Evolutionary conservation across 2,329 filamentous ascomycete genomes (phyloP).

Genomic region (Cordyceps sp.): DNA sequence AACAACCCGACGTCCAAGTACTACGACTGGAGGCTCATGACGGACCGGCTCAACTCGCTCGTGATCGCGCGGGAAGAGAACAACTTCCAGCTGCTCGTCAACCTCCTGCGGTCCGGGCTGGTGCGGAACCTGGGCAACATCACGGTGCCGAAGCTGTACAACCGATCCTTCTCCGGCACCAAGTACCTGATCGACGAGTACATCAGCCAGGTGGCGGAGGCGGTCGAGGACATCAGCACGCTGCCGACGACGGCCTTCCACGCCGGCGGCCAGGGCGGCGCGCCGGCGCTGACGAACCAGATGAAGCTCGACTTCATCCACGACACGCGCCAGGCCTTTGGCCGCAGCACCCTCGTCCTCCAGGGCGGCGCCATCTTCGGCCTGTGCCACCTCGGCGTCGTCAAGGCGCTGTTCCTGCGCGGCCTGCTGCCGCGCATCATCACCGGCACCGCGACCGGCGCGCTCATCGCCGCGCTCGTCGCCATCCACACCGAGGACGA

Average conservation of each 20-base stretch:
- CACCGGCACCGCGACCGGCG: slow-evolving; percentile 78
- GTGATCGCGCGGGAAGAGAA: slow-evolving; percentile 51
- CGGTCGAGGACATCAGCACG: slow-evolving; percentile 57
- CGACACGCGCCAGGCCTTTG: slow-evolving; percentile 77
- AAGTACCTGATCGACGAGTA: slow-evolving; percentile 88
- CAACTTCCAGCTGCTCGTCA: slow-evolving; percentile 60
- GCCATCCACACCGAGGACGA: slow-evolving; percentile 79
- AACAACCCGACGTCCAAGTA: slow-evolving; percentile 64
- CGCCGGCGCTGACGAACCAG: slow-evolving; percentile 43
- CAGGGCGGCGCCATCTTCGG: slow-evolving; percentile 89
- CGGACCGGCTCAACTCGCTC: slow-evolving; percentile 56
- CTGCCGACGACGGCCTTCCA: slow-evolving; percentile 45
- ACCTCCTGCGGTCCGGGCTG: slow-evolving; percentile 61
- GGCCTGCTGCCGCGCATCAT: slow-evolving; percentile 79
- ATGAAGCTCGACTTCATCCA: slow-evolving; percentile 75
- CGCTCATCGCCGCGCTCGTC: slow-evolving; percentile 75
- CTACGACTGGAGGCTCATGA: slow-evolving; percentile 78
- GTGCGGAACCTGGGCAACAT: slow-evolving; percentile 88
- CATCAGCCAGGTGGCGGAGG: slow-evolving; percentile 65
- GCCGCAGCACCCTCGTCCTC: slow-evolving; percentile 67
- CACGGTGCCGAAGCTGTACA: slow-evolving; percentile 64
- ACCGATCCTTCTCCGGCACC: slow-evolving; percentile 71
- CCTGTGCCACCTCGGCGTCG: slow-evolving; percentile 75
- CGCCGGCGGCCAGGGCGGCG: slow-evolving; percentile 14
- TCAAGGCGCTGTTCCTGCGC: slow-evolving; percentile 69